phyloP scores from a whole-genome alignment of 441 rosid species.

The Jatropha podagrica region DNA sequence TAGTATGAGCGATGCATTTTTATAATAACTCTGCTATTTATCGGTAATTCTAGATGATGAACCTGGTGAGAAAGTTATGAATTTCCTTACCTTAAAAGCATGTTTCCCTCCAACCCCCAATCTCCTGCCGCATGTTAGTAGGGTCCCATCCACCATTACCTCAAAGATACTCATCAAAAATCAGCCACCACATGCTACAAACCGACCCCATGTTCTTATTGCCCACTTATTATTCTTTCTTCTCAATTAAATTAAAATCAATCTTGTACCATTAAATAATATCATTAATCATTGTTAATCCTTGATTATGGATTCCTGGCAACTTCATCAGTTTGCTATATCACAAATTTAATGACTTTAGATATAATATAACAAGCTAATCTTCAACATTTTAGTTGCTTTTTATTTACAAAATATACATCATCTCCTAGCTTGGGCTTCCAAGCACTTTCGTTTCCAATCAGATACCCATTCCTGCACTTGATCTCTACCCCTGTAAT shows the following conservation, averaged over 20 bases:
- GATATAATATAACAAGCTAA: neutral
- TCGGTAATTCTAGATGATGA: no score
- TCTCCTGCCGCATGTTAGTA: conserved; percentile 38
- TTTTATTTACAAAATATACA: no score
- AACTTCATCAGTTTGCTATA: neutral
- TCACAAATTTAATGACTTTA: neutral
- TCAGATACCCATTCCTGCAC: neutral
- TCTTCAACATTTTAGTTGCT: neutral
- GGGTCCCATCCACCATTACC: conserved; percentile 35
- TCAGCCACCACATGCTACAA: conserved; percentile 45
- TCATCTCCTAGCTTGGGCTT: conserved; percentile 12
- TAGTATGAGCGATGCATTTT: no score
- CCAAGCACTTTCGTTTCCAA: conserved; percentile 30
- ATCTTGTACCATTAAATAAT: neutral
- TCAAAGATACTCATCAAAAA: conserved; percentile 37
- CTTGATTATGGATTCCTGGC: conserved; percentile 12
- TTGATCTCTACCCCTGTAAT: conserved; percentile 15
- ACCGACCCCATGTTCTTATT: conserved; percentile 35
- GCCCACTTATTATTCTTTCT: neutral
- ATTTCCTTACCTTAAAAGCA: conserved; percentile 32
- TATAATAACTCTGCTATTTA: no score
- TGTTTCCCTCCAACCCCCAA: conserved; percentile 34
- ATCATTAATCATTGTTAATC: neutral
- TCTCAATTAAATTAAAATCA: neutral
- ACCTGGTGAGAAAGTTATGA: neutral